Conservation (phyloP, 495 filamentous ascomycete genomes). For the Annulohypoxylon nitens region DNA sequence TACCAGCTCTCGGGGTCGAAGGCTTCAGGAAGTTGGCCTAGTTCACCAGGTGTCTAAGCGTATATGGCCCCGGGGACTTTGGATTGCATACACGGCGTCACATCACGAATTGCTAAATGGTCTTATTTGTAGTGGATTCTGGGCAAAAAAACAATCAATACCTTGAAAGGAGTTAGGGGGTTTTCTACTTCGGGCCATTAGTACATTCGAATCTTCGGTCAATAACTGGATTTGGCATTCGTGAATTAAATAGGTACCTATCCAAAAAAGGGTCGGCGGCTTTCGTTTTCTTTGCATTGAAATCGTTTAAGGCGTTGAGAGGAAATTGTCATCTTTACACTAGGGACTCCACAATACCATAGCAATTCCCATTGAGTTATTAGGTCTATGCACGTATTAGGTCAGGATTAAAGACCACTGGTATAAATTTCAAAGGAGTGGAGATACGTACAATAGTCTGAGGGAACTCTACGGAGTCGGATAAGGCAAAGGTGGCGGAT, state of each 20-base stretch:
- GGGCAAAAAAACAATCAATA: conserved; percentile 29
- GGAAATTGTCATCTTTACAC: conserved; percentile 15
- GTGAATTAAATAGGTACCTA: conserved; percentile 18
- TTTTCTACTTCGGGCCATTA: conserved; percentile 25
- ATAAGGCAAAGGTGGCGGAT: conserved; percentile 22
- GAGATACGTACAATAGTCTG: neutral
- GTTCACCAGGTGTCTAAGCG: conserved; percentile 17
- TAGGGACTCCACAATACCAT: conserved; percentile 15
- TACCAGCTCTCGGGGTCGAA: conserved; percentile 87
- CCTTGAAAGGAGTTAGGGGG: conserved; percentile 43
- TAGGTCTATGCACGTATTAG: conserved; percentile 12
- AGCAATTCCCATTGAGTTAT: conserved; percentile 21
- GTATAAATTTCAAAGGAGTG: conserved; percentile 20
- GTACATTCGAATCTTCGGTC: conserved; percentile 31
- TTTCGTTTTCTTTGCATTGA: conserved; percentile 28
- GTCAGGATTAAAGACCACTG: conserved; percentile 20
- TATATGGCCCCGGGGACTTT: neutral
- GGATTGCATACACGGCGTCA: conserved; percentile 33
- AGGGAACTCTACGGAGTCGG: conserved; percentile 11
- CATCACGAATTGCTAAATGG: conserved; percentile 26
- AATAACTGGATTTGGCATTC: conserved; percentile 33
- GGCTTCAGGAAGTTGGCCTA: conserved; percentile 74
- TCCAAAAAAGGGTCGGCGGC: conserved; percentile 16
- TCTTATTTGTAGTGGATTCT: conserved; percentile 24
- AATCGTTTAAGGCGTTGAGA: conserved; percentile 28